Percentiles rank a stretch among this genome's conserved stretches.
Evolutionary conservation across 495 filamentous ascomycete species (phyloP).

Genomic region (Cudoniella acicularis): DNA sequence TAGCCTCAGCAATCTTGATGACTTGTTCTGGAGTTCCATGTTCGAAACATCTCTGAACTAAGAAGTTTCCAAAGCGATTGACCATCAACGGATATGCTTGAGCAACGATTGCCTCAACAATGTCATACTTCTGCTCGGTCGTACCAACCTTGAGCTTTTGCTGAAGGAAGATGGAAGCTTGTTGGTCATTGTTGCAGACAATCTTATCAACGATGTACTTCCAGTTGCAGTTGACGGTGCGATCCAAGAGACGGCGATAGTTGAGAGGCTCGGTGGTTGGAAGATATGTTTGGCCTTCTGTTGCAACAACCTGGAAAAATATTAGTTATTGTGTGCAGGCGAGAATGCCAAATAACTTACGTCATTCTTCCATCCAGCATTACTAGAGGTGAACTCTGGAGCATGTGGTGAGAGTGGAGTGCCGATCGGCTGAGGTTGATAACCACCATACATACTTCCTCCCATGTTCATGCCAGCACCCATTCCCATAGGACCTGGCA

Average conservation of each 20-base stretch:
- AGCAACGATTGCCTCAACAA: constrained; percentile 92
- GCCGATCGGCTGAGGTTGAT: constrained; percentile 69
- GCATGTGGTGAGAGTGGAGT: constrained; percentile 83
- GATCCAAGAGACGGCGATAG: constrained; percentile 91
- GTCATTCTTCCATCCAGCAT: constrained; percentile 48
- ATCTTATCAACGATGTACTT: constrained; percentile 99
- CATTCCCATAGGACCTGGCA: constrained; percentile 31
- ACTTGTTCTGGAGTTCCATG: constrained; percentile 95
- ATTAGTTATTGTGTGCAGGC: constrained; percentile 7
- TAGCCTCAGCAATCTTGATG: constrained; percentile 89
- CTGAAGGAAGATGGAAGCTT: constrained; percentile 97
- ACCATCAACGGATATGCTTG: constrained; percentile 97
- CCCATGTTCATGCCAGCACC: constrained; percentile 29
- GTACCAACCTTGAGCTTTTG: constrained; percentile 98
- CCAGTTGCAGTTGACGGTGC: constrained; percentile 97
- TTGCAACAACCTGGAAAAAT: constrained; percentile 36
- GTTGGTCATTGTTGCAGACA: constrained; percentile 97
- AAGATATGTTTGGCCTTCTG: constrained; percentile 72
- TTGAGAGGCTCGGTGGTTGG: constrained; percentile 92
- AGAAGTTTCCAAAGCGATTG: constrained; percentile 96
- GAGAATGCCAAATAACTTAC: constrained; percentile 31
- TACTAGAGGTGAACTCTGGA: constrained; percentile 65
- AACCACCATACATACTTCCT: constrained; percentile 38
- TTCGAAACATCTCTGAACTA: constrained; percentile 97
- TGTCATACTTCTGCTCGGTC: constrained; percentile 91